Percentiles rank a stretch among this genome's conserved stretches.
Evolutionary conservation across 768 basidiomycete genomes (phyloP).

Genomic region (Tulasnella sp.): DNA sequence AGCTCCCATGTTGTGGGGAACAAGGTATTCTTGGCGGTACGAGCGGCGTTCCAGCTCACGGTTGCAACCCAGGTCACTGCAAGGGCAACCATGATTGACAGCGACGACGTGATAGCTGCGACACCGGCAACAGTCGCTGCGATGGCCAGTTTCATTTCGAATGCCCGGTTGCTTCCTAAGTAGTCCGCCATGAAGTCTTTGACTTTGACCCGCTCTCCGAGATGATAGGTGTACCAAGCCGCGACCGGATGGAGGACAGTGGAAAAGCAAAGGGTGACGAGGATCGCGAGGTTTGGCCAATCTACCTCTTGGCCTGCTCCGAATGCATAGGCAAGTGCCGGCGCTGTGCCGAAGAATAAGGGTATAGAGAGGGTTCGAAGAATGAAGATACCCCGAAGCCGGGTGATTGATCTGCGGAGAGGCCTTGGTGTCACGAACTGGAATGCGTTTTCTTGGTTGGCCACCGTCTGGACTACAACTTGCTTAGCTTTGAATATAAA

Average conservation of each 20-base stretch:
- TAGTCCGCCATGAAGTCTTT: background rate
- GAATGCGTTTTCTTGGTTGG: background rate
- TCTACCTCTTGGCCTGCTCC: background rate
- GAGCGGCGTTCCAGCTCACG: background rate
- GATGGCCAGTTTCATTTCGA: background rate
- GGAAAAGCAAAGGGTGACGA: background rate
- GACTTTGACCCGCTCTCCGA: background rate
- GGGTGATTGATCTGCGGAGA: background rate
- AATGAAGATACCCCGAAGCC: background rate
- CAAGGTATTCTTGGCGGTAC: background rate
- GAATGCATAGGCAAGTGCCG: background rate
- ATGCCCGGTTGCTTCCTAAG: background rate
- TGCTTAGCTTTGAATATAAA: background rate
- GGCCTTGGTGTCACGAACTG: background rate
- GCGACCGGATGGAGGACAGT: background rate
- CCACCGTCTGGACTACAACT: background rate
- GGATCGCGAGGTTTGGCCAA: background rate
- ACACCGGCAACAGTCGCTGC: background rate
- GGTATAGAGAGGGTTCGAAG: background rate
- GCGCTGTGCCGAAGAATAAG: background rate
- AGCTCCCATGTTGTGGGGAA: background rate
- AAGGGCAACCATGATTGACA: background rate
- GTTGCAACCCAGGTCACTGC: background rate
- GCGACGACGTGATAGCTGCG: background rate
- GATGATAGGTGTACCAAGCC: background rate